Evolutionary conservation across 208 protist genomes (phyloP), one percentile per base, ranked within the genome.

Genomic region (Vickermania ingenoplastis): DNA sequence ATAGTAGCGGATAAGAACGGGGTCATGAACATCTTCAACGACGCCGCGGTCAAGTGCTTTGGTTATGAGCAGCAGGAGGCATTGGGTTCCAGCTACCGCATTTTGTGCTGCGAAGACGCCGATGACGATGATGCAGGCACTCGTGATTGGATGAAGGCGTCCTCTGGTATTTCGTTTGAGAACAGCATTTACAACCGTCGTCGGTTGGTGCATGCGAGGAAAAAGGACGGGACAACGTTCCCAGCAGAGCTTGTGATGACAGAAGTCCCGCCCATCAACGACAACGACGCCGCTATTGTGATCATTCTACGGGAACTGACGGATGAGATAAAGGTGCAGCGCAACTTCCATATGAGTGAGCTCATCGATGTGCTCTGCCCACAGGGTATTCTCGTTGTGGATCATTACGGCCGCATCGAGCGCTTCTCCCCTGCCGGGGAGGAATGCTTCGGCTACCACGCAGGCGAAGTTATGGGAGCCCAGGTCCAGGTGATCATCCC

Each of bases 21-120:
- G 31, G 67, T 56, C 30, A 65, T 81, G 1, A 25, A 45, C 41
- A 36, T 58, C 24, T 59, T 78, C 64, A 81, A 81, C 68, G 49
- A 56, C 41, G 61, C 31, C n/a, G 65, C 71, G 3, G 67, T 56
- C 17, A 63, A 59, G 51, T 57, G 7, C 31, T 74, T 77, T 27
- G 53, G 55, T 7, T 69, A 66, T 41, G 28, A 49, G 3, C 14
- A 24, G 21, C 26, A 60, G 26, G 71, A 73, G 26, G 21, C 59
- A 48, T 14, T 74, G 7, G 71, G 67, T 3, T 3, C 27, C 22
- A 73, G 58, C 71, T 31, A 51, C 54, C 59, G 52, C 59, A 51
- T 7, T 17, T 59, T 51, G 7, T 58, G 51, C 11, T n/a, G 5
- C 28, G 25, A 5, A 14, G 17, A 23, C 25, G 58, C 57, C 27